Evolutionary conservation across 352 stramenopile genomes (phyloP), one percentile per base, ranked within the genome.

Genomic region (Pythium aquatile): DNA sequence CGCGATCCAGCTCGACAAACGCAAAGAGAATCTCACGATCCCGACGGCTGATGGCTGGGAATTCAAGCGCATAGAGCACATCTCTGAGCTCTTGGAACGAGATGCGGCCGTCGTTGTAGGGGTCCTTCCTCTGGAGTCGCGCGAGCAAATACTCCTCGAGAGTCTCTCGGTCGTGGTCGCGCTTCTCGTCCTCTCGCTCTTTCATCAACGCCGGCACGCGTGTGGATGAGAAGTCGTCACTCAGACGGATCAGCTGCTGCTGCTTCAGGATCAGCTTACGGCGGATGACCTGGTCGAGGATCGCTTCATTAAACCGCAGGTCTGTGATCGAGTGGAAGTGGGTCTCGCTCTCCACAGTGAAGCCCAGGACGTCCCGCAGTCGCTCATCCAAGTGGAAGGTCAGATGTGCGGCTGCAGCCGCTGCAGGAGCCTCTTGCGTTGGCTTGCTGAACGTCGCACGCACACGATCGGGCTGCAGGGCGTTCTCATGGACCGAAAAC

Each of bases 381-480:
- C 72, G 58, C 37, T 72, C 51, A 30, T 78, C 76, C 16, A 91
- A 53, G 32, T 78, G 56, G 64, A 91, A 91, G 54, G 67, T 77
- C n/a, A 88, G 77, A 46, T 85, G 67, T 37, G 81, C 77, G 20
- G 86, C 83, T 1, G 83, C 80, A 2, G 74, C 61, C 1, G 79
- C 63, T 0, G 82, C 60, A 0, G 82, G 80, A 26, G 58, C 35
- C 33, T 72, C 58, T 8, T 67, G 51, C 7, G 72, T 83, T 30
- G 82, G 82, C 14, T 88, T 88, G 65, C 82, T 90, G 68, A 91
- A 89, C 9, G 77, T 86, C 46, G 75, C 74, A 29, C 78, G 72
- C 49, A 91, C 76, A 26, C 76, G 76, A 37, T 73, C 63, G 14
- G 68, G 73, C 48, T 73, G 66, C 33, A 80, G 68, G 35, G 58